Evolutionary conservation across 176 grass and related monocot species (phyloP).

Genomic region (Typha latifolia): DNA sequence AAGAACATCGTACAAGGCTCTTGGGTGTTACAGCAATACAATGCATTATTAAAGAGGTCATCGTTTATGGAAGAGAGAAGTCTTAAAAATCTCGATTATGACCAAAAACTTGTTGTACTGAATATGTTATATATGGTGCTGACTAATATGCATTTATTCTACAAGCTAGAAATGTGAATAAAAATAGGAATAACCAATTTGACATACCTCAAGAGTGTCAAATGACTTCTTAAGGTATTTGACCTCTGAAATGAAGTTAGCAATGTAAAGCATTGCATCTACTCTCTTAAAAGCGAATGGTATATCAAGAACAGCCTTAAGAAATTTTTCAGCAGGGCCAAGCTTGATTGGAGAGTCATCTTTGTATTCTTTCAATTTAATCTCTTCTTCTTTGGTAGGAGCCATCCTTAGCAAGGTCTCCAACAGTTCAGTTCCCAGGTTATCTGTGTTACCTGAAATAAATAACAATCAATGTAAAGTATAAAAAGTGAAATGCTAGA

Average conservation of each 20-base stretch:
- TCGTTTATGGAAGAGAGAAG: no score
- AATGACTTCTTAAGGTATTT: slow-evolving; percentile 94
- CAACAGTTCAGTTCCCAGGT: slow-evolving; percentile 67
- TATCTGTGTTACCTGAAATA: slow-evolving; percentile 66
- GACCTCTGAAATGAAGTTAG: slow-evolving; percentile 88
- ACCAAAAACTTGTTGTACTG: no score
- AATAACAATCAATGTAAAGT: slow-evolving; percentile 13
- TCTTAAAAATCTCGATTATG: no score
- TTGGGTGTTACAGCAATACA: no score
- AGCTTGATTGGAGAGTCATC: slow-evolving; percentile 73
- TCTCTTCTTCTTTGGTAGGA: slow-evolving; percentile 96
- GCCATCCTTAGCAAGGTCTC: slow-evolving; percentile 99
- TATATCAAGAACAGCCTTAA: slow-evolving; percentile 86
- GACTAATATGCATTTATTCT: neutral
- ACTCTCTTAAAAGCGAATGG: slow-evolving; percentile 98
- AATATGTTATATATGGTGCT: no score
- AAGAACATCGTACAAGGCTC: no score
- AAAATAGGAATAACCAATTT: neutral
- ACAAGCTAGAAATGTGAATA: neutral
- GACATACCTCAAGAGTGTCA: slow-evolving; percentile 83
- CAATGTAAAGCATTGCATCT: slow-evolving; percentile 95
- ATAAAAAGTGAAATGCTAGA: neutral
- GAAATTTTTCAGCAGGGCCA: slow-evolving; percentile 76
- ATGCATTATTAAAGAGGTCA: no score
- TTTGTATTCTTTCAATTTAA: slow-evolving; percentile 81